Evolutionary conservation across 164 flowering plant genomes (phyloP).

Genomic region (Tinospora cordifolia): DNA sequence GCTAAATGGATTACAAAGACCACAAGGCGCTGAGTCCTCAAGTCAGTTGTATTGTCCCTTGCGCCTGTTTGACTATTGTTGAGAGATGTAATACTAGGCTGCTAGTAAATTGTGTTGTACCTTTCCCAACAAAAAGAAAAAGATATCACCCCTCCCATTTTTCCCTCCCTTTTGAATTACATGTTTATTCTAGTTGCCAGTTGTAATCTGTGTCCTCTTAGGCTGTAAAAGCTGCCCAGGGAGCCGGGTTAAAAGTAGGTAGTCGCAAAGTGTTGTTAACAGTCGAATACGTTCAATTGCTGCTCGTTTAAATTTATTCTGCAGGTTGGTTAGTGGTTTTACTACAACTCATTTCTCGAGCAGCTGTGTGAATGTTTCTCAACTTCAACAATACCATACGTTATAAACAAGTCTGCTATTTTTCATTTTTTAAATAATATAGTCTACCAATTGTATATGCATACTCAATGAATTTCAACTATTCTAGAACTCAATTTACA

Average conservation of each 20-base stretch:
- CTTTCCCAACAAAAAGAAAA: background rate
- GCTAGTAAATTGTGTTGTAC: background rate
- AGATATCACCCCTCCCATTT: background rate
- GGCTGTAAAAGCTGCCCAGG: too few relatives aligned
- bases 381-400: too few relatives aligned
- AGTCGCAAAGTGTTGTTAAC: background rate
- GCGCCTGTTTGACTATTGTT: background rate
- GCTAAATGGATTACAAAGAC: slow-evolving; percentile 36
- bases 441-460: too few relatives aligned
- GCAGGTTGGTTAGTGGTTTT: background rate
- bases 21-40: slow-evolving; percentile 32
- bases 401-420: too few relatives aligned
- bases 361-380: too few relatives aligned
- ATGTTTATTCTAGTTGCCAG: background rate
- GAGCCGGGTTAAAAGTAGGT: background rate
- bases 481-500: too few relatives aligned
- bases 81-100: background rate
- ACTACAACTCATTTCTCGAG: too few relatives aligned
- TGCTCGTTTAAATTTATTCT: background rate
- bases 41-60: background rate
- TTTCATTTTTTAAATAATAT: too few relatives aligned
- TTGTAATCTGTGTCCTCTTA: background rate
- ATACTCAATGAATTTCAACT: too few relatives aligned
- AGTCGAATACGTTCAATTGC: background rate
- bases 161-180: background rate